Base-by-base conservation (phyloP, 75 land plant genomes). In the Pinus tabuliformis region DNA sequence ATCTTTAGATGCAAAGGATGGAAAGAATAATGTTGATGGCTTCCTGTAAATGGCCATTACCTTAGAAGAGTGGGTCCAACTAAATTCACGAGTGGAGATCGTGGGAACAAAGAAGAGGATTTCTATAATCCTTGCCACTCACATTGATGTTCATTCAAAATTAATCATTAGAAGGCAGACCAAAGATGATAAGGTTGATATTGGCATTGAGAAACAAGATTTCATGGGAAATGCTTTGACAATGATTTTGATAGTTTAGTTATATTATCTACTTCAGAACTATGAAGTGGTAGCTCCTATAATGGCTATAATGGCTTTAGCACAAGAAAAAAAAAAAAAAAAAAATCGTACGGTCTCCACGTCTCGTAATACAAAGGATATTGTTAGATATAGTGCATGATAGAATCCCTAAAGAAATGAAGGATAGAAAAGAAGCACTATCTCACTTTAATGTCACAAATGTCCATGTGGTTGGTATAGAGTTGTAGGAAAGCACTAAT, bases 161-260 rank as follows among this genome's bases (percentile, higher is more conserved):
- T 65, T 65, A 15, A 65, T 7, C 30, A 4, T 11, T 6, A 36
- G 18, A 22, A 28, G 36, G 56, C 54, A 79, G 64, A 58, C 45
- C 82, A 63, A 83, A 75, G 78, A 83, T 84, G 9, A 72, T 81
- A 17, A 78, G 86, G 24, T 70, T 88, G 30, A 89, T 87, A 37
- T 84, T 82, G 49, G 24, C 26, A 3, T 9, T 13, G 49, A 36
- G 21, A 59, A 36, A 74, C 17, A 16, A 12, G 71, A 59, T 18
- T 22, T 28, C 37, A 80, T 75, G 58, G 64, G 62, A 62, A 52
- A 70, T 2, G 70, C 80, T 16, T 56, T 81, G 2, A 81, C 79
- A 59, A 64, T 81, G 13, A 80, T 64, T 45, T 39, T 77, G 60
- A 58, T 59, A 62, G 57, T 81, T 3, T 80, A 81, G 42, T 62